Evolutionary conservation across 306 rosid species (phyloP).

Genomic region (Cicer cuneatum): DNA sequence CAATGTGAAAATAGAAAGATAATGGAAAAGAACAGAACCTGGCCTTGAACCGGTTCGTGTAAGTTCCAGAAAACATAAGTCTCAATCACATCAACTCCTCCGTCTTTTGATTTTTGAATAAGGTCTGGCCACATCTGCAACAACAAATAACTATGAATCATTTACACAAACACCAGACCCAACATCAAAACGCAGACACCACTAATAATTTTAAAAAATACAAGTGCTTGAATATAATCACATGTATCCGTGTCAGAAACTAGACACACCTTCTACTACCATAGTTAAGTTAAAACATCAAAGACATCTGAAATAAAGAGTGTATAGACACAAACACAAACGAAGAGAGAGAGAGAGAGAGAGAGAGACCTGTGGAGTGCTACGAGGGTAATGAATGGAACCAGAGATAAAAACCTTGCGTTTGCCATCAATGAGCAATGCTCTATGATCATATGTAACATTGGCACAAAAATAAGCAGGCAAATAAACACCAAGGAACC

Average conservation of each 20-base stretch:
- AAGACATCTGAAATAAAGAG: too few relatives aligned
- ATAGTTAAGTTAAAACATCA: too few relatives aligned
- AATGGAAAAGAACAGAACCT: conserved; percentile 58
- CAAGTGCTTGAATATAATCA: background rate
- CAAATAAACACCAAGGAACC: conserved; percentile 53
- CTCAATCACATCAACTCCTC: conserved; percentile 93
- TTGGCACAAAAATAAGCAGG: conserved; percentile 54
- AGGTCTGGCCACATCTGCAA: conserved; percentile 97
- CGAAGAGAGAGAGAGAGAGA: background rate
- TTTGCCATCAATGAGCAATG: conserved; percentile 80
- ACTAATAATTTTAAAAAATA: background rate
- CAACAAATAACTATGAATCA: conserved; percentile 16
- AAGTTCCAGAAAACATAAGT: conserved; percentile 93
- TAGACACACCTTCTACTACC: background rate
- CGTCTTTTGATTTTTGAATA: conserved; percentile 87
- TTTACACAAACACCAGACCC: background rate
- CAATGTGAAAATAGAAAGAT: conserved; percentile 19
- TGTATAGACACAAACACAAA: background rate
- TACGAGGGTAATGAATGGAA: conserved; percentile 96
- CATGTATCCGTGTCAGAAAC: background rate
- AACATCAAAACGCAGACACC: background rate
- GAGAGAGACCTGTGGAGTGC: conserved; percentile 76
- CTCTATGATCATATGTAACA: conserved; percentile 85
- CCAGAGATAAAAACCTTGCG: conserved; percentile 82
- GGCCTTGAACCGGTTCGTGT: conserved; percentile 80